Conservation (phyloP, 768 basidiomycete species). For the Kwoniella heveanensis region DNA sequence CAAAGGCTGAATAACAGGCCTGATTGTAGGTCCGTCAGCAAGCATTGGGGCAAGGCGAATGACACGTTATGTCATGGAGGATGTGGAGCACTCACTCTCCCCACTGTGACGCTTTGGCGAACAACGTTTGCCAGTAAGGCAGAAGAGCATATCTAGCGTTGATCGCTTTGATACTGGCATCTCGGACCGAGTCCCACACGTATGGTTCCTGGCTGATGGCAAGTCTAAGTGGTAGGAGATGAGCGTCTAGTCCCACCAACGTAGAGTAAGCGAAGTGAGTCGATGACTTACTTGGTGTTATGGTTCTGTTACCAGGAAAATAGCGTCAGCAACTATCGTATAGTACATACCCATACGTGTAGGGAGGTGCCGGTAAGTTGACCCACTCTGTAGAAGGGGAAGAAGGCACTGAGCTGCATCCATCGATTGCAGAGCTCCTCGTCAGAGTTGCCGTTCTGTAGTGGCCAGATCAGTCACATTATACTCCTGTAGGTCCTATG, state of each 20-base stretch:
- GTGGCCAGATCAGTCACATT: background rate
- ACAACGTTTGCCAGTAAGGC: slow-evolving; percentile 66
- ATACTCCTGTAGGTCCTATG: background rate
- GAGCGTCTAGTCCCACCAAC: background rate
- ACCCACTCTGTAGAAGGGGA: slow-evolving; percentile 68
- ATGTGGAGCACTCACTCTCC: slow-evolving; percentile 47
- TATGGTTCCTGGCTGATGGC: slow-evolving; percentile 68
- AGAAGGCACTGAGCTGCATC: slow-evolving; percentile 83
- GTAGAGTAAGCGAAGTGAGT: slow-evolving; percentile 55
- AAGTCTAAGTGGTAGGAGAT: slow-evolving; percentile 1
- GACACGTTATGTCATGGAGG: too few species aligned
- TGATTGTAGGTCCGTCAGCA: too few species aligned
- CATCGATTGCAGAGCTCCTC: slow-evolving; percentile 81
- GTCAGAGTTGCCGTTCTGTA: slow-evolving; percentile 64
- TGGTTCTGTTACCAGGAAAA: slow-evolving; percentile 61
- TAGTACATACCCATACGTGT: background rate
- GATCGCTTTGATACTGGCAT: slow-evolving; percentile 72
- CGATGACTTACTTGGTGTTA: slow-evolving; percentile 40
- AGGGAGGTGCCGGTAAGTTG: background rate
- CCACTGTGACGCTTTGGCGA: slow-evolving; percentile 33
- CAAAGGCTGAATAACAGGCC: slow-evolving; percentile 72
- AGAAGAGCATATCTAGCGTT: slow-evolving; percentile 70
- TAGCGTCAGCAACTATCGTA: slow-evolving; percentile 6
- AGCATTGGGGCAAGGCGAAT: too few species aligned
- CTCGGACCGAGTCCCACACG: slow-evolving; percentile 76